Percentiles rank a stretch among this genome's conserved stretches.
Evolutionary conservation across 768 basidiomycete species (phyloP).

Genomic region (Leccinum sublutescens): DNA sequence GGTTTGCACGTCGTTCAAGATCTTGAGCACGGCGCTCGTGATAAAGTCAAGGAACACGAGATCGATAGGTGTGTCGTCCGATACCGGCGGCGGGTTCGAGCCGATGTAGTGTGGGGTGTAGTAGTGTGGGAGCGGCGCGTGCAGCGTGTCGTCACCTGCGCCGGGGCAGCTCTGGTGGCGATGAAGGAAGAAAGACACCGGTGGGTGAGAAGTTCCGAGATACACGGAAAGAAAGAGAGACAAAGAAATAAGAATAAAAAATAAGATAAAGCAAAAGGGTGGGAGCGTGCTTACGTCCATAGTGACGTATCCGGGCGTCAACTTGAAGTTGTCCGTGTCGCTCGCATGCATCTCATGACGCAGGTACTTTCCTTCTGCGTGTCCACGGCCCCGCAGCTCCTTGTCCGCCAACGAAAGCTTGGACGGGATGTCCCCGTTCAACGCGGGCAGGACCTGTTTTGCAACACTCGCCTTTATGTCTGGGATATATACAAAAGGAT

Average conservation of each 20-base stretch:
- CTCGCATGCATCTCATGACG: conserved; percentile 24
- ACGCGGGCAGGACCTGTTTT: conserved; percentile 46
- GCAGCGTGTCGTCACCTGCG: conserved; percentile 69
- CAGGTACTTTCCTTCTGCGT: neutral
- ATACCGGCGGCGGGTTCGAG: conserved; percentile 50
- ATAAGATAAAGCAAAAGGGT: no score
- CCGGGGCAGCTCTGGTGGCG: conserved; percentile 60
- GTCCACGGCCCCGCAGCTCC: neutral
- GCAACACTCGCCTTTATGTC: conserved; percentile 52
- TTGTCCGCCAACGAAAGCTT: conserved; percentile 5
- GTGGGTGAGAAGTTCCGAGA: no score
- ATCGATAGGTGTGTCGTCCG: conserved; percentile 55
- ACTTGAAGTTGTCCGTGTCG: conserved; percentile 40
- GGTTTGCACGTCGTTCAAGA: conserved; percentile 57
- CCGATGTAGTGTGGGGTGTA: conserved; percentile 55
- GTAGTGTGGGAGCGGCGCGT: conserved; percentile 59
- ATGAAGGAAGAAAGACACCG: neutral
- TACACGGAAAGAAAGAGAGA: neutral
- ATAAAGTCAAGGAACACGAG: conserved; percentile 78
- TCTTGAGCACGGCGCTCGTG: conserved; percentile 44
- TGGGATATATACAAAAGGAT: conserved; percentile 62
- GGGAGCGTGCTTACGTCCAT: neutral
- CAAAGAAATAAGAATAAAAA: neutral
- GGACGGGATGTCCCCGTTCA: conserved; percentile 41
- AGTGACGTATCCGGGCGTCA: neutral